Evolutionary conservation across 2,329 filamentous ascomycete genomes (phyloP), one percentile per base, ranked within the genome.

Genomic region (Aspergillus tanneri): DNA sequence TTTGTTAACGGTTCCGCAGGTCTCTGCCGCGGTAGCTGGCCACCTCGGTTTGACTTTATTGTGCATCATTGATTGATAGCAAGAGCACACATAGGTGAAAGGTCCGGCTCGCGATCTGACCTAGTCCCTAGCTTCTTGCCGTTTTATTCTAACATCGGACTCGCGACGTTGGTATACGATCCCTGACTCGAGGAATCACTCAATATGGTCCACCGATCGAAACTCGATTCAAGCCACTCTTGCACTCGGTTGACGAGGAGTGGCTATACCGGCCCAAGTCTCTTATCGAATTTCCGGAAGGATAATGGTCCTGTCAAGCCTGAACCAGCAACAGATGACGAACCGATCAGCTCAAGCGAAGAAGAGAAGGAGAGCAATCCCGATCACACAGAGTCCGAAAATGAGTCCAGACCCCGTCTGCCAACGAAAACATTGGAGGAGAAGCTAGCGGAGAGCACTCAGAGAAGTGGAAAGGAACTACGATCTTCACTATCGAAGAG

Each of bases 311-410:
- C 45, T 25, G 5, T 27, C 23, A 57, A 56, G 44, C 43, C 46
- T 1, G 49, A 55, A 38, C 65, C 64, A 3, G 65, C 56, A 5
- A 69, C 61, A 10, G 64, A 70, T 28, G 67, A 66, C 40, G 67
- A 66, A 11, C 69, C 68, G 3, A 18, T 65, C 4, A 69, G 67
- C 46, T 67, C 65, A 2, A 64, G 52, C 19, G 63, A 67, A 14
- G 67, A 68, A 10, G 62, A 66, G 12, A 37, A 37, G 7, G 32
- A 45, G 23, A 47, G 30, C 35, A 56, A 57, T 18, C 30, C 16
- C 38, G 49, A 49, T 14, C 4, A 47, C 7, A 46, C 50, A 7
- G 41, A 41, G 2, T 35, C 49, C 7, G 44, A 41, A n/a, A 39
- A 43, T 9, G 38, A 53, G 5, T 37, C 35, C 9, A 39, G 46